Conservation (phyloP, 1,139 yeast species). For the Magnusiomyces suaveolens region DNA sequence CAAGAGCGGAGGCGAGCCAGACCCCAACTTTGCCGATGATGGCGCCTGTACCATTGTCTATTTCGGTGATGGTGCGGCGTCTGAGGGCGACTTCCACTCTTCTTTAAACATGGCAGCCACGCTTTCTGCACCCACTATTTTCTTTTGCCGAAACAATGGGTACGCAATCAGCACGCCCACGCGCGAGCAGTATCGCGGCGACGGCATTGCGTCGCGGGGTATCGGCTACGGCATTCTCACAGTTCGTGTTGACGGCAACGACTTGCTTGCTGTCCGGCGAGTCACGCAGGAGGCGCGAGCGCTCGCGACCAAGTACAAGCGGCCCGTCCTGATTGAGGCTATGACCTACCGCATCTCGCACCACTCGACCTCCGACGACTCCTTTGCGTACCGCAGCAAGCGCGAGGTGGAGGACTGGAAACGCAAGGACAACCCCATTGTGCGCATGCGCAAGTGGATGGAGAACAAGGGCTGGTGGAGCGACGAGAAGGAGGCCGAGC, state of each 20-base stretch:
- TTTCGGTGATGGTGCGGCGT: constrained; percentile 35
- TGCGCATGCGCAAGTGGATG: constrained; percentile 31
- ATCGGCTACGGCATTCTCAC: constrained; percentile 33
- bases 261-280: constrained; percentile 29
- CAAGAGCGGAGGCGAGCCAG: constrained; percentile 13
- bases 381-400: constrained; percentile 32
- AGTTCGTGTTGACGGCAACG: constrained; percentile 33
- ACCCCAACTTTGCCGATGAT: not conserved
- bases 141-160: constrained; percentile 33
- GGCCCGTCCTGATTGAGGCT: constrained; percentile 32
- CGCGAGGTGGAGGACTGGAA: constrained; percentile 34
- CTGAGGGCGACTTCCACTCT: constrained; percentile 34
- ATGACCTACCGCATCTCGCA: constrained; percentile 34
- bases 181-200: constrained; percentile 32
- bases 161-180: constrained; percentile 33
- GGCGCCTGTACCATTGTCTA: constrained; percentile 27
- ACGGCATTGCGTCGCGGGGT: constrained; percentile 32
- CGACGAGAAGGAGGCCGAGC: constrained; percentile 26
- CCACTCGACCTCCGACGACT: constrained; percentile 34
- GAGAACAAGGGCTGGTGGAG: constrained; percentile 29
- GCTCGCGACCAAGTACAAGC: constrained; percentile 26
- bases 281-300: constrained; percentile 28
- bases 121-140: constrained; percentile 30
- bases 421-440: constrained; percentile 30
- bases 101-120: constrained; percentile 34